These are phyloP conservation scores for Aspergillus sp. DNA, from an alignment of 2,329 filamentous ascomycete genomes.

Conservation along the genomic window DNA sequence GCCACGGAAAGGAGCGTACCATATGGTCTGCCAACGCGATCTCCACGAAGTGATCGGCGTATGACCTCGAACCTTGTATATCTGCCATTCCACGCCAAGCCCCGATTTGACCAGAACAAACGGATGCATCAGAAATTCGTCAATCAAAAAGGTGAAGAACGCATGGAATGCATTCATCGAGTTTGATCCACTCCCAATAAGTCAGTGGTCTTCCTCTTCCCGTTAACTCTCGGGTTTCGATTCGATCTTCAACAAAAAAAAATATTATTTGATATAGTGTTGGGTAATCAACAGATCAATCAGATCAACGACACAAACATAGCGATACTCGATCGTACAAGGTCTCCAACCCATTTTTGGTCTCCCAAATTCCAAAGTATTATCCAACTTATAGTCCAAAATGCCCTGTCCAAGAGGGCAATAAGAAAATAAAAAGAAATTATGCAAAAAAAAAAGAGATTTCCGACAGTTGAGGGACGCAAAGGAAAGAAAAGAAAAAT, in stretches of 20 bases:
- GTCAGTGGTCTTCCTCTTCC: not conserved
- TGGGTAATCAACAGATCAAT: slow-evolving; percentile 18
- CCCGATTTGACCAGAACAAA: not conserved
- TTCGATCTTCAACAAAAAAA: not conserved
- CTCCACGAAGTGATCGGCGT: not conserved
- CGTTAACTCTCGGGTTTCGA: too few relatives aligned
- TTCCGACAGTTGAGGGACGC: not conserved
- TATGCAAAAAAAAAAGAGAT: not conserved
- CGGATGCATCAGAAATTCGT: slow-evolving; percentile 1
- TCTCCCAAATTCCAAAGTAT: slow-evolving; percentile 14
- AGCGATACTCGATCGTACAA: slow-evolving; percentile 19
- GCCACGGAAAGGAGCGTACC: not conserved
- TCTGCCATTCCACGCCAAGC: slow-evolving; percentile 1
- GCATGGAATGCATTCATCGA: not conserved
- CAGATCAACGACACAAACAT: slow-evolving; percentile 13
- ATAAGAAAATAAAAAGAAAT: slow-evolving; percentile 2
- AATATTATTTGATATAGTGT: slow-evolving; percentile 17
- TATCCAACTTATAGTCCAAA: slow-evolving; percentile 12
- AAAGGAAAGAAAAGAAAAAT: slow-evolving; percentile 4
- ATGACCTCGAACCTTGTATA: slow-evolving; percentile 1
- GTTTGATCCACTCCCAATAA: not conserved
- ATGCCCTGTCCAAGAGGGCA: slow-evolving; percentile 7
- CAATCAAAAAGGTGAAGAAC: not conserved
- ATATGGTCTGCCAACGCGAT: not conserved
- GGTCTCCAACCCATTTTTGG: slow-evolving; percentile 9